Conservation (phyloP, 2,329 filamentous ascomycete genomes). For the Fusarium brachygibbosum region DNA sequence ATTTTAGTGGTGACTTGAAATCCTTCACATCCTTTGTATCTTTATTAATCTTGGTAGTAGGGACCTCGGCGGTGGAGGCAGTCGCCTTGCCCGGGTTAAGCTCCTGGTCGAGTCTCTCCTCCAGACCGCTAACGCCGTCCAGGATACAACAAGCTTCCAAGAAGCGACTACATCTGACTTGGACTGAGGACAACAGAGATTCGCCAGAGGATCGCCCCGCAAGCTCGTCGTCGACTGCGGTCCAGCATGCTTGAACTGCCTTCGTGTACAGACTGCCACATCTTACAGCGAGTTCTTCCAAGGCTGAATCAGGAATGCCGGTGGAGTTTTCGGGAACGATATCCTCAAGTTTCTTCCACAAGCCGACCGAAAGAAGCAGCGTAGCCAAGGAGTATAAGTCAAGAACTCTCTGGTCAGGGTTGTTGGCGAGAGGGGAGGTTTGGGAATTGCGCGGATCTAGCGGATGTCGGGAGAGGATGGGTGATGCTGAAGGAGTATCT, state of each 20-base stretch:
- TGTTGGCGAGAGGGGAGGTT: slow-evolving; percentile 62
- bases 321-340: slow-evolving; percentile 61
- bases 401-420: slow-evolving; percentile 68
- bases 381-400: slow-evolving; percentile 82
- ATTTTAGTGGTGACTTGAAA: slow-evolving; percentile 11
- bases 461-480: slow-evolving; percentile 69
- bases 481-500: slow-evolving; percentile 33
- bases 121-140: slow-evolving; percentile 69
- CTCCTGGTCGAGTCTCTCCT: slow-evolving; percentile 66
- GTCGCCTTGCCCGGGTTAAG: slow-evolving; percentile 49
- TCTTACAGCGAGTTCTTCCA: slow-evolving; percentile 73
- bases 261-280: slow-evolving; percentile 83
- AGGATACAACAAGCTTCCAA: slow-evolving; percentile 72
- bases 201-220: slow-evolving; percentile 62
- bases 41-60: slow-evolving; percentile 29
- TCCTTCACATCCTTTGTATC: slow-evolving; percentile 33
- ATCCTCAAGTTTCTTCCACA: slow-evolving; percentile 77
- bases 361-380: slow-evolving; percentile 78
- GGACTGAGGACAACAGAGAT: slow-evolving; percentile 65
- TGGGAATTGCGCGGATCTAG: slow-evolving; percentile 68
- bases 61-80: background rate
- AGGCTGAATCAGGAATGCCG: slow-evolving; percentile 70
- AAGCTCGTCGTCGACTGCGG: slow-evolving; percentile 75
- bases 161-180: slow-evolving; percentile 68
- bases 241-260: slow-evolving; percentile 79